phyloP scores from a whole-genome alignment of 768 basidiomycete species.

The Tremella mesenterica region DNA sequence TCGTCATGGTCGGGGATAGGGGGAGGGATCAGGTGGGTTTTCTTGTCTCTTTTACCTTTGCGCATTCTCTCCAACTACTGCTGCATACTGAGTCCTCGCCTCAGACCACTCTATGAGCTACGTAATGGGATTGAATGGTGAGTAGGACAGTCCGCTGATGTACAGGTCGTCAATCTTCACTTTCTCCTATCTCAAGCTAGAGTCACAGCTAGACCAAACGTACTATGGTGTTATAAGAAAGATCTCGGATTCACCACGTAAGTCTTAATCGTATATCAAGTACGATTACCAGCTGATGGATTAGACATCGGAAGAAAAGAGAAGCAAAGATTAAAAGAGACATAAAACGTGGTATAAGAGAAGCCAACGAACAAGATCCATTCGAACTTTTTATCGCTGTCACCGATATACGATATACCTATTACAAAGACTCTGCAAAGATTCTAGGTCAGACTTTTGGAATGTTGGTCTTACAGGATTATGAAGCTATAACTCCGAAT shows the following conservation, averaged over 20 bases:
- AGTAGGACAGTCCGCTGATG: background rate
- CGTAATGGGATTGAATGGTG: background rate
- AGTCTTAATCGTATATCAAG: slow-evolving; percentile 29
- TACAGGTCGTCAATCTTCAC: slow-evolving; percentile 68
- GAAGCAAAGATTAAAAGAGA: slow-evolving; percentile 95
- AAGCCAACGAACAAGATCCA: slow-evolving; percentile 89
- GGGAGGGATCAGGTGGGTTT: slow-evolving; percentile 74
- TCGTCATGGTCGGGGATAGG: slow-evolving; percentile 91
- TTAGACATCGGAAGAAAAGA: slow-evolving; percentile 90
- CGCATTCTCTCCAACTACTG: no score
- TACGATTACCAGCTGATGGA: background rate
- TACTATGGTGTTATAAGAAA: slow-evolving; percentile 99
- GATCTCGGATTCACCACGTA: slow-evolving; percentile 91
- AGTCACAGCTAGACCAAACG: slow-evolving; percentile 78
- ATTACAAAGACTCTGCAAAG: slow-evolving; percentile 96
- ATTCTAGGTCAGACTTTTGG: slow-evolving; percentile 96
- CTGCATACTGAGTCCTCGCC: background rate
- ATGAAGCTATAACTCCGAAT: slow-evolving; percentile 96
- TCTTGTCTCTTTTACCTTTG: background rate
- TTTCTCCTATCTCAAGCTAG: slow-evolving; percentile 86
- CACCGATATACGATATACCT: slow-evolving; percentile 97
- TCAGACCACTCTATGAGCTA: background rate
- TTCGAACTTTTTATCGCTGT: slow-evolving; percentile 98
- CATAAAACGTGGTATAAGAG: slow-evolving; percentile 84
- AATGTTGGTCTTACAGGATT: slow-evolving; percentile 94